These are phyloP conservation scores for Didymella arachidicola DNA, from an alignment of 2,329 filamentous ascomycete species.

Conservation along the genomic window DNA sequence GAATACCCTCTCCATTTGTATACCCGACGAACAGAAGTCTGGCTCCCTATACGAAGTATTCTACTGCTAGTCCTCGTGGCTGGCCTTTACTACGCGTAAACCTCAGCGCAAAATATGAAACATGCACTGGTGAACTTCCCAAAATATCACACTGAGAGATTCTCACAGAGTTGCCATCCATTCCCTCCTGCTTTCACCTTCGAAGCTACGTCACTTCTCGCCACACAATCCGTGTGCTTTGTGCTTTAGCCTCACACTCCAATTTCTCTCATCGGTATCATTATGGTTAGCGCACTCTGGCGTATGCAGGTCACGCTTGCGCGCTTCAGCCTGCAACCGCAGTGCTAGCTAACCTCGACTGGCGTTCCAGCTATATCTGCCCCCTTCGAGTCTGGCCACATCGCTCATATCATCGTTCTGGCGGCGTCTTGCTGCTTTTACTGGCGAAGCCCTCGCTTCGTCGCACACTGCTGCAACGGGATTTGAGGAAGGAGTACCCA, in stretches of 20 bases:
- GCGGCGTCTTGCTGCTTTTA: slow-evolving; percentile 23
- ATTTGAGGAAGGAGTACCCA: not conserved
- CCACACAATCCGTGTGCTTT: not conserved
- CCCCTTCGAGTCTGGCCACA: slow-evolving; percentile 11
- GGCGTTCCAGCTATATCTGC: slow-evolving; percentile 1
- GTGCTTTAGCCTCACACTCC: not conserved
- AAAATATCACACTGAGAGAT: not conserved
- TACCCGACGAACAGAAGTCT: not conserved
- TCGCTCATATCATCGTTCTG: not conserved
- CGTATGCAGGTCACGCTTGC: not conserved
- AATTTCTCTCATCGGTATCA: not conserved
- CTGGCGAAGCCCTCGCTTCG: not conserved
- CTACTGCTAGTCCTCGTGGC: not conserved
- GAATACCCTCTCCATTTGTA: not conserved
- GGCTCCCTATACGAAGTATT: not conserved
- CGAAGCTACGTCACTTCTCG: not conserved
- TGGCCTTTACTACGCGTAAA: not conserved
- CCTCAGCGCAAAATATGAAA: not conserved
- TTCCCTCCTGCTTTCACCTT: not conserved
- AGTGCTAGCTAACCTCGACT: slow-evolving; percentile 1
- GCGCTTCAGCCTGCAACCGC: slow-evolving; percentile 1
- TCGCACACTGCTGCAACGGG: not conserved
- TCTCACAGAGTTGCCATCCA: not conserved
- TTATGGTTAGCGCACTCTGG: not conserved
- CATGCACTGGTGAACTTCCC: not conserved